Base-by-base conservation (phyloP, 2,329 filamentous ascomycete genomes). In the Fusarium transvaalense region DNA sequence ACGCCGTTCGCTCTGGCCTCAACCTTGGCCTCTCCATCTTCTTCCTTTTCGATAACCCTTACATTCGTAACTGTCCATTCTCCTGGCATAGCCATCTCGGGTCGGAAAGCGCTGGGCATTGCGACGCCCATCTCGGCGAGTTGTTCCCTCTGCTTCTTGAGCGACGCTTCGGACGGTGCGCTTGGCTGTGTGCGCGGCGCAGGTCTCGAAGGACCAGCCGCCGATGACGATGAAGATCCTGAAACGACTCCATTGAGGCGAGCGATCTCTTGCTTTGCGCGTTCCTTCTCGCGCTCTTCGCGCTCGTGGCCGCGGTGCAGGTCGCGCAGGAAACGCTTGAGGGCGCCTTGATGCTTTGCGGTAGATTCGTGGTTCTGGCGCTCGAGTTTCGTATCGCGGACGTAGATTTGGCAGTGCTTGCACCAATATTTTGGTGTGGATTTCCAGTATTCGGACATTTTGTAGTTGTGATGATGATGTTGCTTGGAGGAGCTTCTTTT, bases 361-460 rank as follows among this genome's bases (percentile, higher is more conserved):
- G 93, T 97, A 27, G 92, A 88, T 80, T 97, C 94, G 81, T 97
- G 94, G 80, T 97, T 95, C 69, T 89, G 86, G 73, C 91, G 91
- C 79, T 97, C 94, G 79, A 97, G 89, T 72, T 93, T 90, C 23
- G 94, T 97, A 83, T 99, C 96, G 80, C 93, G 92, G 50, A 99
- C 92, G 80, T 90, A 98, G 77, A 87, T 88, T 76, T 89, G 88
- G 87, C 96, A 99, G 84, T 97, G 93, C 80, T 98, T 98, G 88
- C 96, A 99, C 94, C 94, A 98, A 82, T 97, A 97, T 78, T 91
- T 95, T 8, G 94, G 94, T 78, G 94, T 97, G 21, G 95, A 97
- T 79, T 98, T 98, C 96, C 96, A 98, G 82, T 97, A 97, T 85
- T 98, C 96, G 0, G 96, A 91, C 96, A 99, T 98, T 56, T 56